Conservation (phyloP, 1,284 basidiomycete genomes). For the Ustilago shanxiensis region DNA sequence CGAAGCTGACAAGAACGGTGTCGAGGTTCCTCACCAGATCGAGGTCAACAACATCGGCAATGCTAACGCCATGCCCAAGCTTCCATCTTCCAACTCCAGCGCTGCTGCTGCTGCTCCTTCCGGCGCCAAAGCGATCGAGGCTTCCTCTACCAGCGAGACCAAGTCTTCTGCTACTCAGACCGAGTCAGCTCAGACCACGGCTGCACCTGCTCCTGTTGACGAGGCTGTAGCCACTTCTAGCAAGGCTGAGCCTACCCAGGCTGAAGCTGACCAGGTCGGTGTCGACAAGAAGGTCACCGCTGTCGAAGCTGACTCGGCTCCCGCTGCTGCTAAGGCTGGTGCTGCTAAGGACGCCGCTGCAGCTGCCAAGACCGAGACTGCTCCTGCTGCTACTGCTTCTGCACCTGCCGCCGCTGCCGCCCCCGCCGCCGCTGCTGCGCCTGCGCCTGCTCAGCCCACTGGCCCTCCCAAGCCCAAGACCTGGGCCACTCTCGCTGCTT, state of each 20-base stretch:
- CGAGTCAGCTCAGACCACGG: constrained; percentile 9
- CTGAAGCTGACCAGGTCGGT: constrained; percentile 57
- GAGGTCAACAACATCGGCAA: constrained; percentile 59
- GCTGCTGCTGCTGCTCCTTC: constrained; percentile 9
- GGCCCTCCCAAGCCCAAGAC: constrained; percentile 67
- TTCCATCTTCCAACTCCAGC: constrained; percentile 28
- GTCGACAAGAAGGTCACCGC: constrained; percentile 55
- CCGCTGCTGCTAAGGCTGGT: constrained; percentile 47
- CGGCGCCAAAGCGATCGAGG: constrained; percentile 36
- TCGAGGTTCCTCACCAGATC: constrained; percentile 45
- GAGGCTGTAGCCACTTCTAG: constrained; percentile 38
- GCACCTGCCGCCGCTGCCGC: constrained; percentile 56
- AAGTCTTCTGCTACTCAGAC: constrained; percentile 8
- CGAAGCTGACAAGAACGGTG: constrained; percentile 45
- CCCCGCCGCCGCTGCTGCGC: constrained; percentile 66
- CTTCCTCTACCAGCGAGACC: constrained; percentile 44
- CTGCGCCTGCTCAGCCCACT: constrained; percentile 58
- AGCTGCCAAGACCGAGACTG: constrained; percentile 35
- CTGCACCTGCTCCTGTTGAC: constrained; percentile 23
- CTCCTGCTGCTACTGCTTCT: constrained; percentile 70
- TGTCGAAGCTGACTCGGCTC: constrained; percentile 54
- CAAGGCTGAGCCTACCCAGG: constrained; percentile 36
- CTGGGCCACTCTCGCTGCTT: constrained; percentile 68
- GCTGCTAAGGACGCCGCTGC: constrained; percentile 33
- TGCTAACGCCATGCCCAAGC: constrained; percentile 51